A percentile compares a stretch with the other conserved stretches of the same genome.
Conservation (phyloP, 164 flowering plant genomes). For the Chimonanthus praecox region DNA sequence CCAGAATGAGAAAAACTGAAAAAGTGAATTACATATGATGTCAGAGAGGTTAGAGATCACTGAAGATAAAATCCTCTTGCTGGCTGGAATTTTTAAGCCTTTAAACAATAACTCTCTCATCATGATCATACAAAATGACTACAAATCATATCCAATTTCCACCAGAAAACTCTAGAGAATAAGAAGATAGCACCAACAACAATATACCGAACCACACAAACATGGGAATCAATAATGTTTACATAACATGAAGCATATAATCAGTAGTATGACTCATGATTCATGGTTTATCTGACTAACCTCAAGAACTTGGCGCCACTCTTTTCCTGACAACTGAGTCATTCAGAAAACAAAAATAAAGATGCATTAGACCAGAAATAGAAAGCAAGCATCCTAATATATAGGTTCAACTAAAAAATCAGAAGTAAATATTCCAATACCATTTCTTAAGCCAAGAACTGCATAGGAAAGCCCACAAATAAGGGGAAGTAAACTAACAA, state of each 20-base stretch:
- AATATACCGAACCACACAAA: neutral
- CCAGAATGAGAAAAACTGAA: constrained; percentile 2
- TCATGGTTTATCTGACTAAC: constrained; percentile 37
- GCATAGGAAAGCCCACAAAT: neutral
- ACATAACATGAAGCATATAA: neutral
- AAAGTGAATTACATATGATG: neutral
- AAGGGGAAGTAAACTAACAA: neutral
- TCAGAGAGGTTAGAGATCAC: constrained; percentile 1
- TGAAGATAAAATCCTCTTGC: constrained; percentile 4
- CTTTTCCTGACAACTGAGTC: constrained; percentile 42
- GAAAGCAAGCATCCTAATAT: neutral
- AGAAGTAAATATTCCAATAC: neutral
- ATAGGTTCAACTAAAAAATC: neutral
- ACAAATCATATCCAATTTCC: neutral
- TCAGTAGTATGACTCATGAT: neutral
- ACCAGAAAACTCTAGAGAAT: neutral
- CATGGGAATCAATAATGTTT: neutral
- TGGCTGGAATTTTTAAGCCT: neutral
- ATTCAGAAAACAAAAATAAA: neutral
- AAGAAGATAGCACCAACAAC: neutral
- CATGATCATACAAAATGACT: neutral
- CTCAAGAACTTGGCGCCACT: constrained; percentile 87
- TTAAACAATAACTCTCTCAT: neutral
- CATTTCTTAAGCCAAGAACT: neutral
- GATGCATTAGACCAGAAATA: neutral